Evolutionary conservation across 345 rosid species (phyloP), one percentile per base, ranked within the genome.

Genomic region (Isatis tinctoria): DNA sequence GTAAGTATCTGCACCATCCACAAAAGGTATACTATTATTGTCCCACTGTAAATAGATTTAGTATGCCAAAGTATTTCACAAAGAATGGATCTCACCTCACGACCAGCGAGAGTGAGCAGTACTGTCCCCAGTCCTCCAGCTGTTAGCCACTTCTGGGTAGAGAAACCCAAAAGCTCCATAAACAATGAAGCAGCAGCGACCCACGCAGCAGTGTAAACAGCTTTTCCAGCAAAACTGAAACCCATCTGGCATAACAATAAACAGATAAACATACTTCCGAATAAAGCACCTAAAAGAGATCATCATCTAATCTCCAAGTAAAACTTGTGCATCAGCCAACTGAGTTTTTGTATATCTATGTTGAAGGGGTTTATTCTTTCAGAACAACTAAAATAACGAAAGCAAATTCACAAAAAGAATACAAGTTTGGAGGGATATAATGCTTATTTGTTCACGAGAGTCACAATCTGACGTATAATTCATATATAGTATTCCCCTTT

Each of bases 61-160:
- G 30, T 16, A 78, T 74, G 72, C 72, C 17, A 59, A 73, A 39
- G 6, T 20, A 5, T n/a, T 76, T 14, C 44, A 44, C 6, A 54
- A 36, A 37, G 57, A 45, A 27, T 10, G 30, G 30, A 39, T 11
- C 39, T 69, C 75, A 90, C 99, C 97, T 94, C 99, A 35, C 99
- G 96, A 74, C 97, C 99, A 84, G 96, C 97, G 60, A 95, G 99
- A 22, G 97, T 95, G 74, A 95, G 90, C 85, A 95, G 73, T 37
- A 95, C 99, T 60, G 97, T 91, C 51, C 99, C 99, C 74, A 95
- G 87, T 78, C 99, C 97, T 44, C 99, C 99, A 73, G 97, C 97
- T 2, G 99, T 95, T 57, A 95, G 74, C 94, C 97, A 88, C 80
- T 80, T 95, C 82, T 95, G 97, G 76, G 99, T 85, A 59, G 96